Evolutionary conservation across 179 eudicot genomes (phyloP), one percentile per base, ranked within the genome.

Genomic region (Heliamphora pulchella): DNA sequence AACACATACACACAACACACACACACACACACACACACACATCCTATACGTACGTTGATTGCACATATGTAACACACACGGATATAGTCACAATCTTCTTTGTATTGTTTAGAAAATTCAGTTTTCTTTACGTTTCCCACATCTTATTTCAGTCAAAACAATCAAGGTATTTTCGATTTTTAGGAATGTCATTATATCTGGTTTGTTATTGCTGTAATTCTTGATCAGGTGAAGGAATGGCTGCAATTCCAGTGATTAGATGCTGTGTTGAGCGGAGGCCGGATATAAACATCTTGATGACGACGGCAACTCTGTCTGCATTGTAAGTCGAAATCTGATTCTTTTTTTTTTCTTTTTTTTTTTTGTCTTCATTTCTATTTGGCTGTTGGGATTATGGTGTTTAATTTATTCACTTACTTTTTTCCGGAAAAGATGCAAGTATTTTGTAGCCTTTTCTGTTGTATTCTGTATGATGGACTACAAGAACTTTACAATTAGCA

Each of bases 221-320:
- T 46, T 80, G 71, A 62, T 62, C 80, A 95, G 98, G 98, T 44
- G 98, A 95, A 86, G 98, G 98, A 59, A 85, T 92, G 89, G 89
- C 96, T 11, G 98, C 93, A 14, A 86, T 95, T 80, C 96, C 97
- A 11, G 86, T 95, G 84, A 90, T 95, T 71, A 86, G 80, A 53
- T 86, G 89, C 4, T 95, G 96, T 77, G 78, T 91, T 20, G 68
- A 80, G 39, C 87, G 87, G 66, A 88, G 93, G 80, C 97, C 98
- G 8, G 91, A 95, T 69, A 79, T 95, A 8, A 92, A 84, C 65
- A 84, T 95, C 74, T 87, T 95, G 75, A 91, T 95, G 98, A 95
- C 98, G 3, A 89, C 98, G 0, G 88, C 98, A 0, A 91, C 93
- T 22, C 31, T 83, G 9, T 91, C 98, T 46, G 97, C 97, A 76